Conservation (phyloP, 148 eudicot species). For the Chenopodium quinoa region DNA sequence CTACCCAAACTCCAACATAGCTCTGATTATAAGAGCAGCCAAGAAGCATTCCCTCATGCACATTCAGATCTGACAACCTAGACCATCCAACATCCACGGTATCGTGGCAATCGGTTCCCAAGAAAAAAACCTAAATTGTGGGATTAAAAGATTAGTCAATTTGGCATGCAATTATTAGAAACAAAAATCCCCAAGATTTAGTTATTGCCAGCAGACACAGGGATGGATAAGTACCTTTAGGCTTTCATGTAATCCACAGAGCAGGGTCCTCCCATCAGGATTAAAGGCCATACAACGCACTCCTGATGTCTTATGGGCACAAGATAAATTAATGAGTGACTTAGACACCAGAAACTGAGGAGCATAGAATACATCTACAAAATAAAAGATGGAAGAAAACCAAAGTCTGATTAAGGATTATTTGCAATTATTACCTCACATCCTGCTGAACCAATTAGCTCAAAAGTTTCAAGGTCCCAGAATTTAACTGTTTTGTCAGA, state of each 20-base stretch:
- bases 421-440: conserved; percentile 62
- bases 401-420: conserved; percentile 12
- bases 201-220: conserved; percentile 1
- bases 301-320: conserved; percentile 65
- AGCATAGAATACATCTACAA: neutral
- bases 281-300: conserved; percentile 90
- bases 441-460: conserved; percentile 93
- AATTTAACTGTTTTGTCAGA: conserved; percentile 93
- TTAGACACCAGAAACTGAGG: neutral
- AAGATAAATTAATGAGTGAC: conserved; percentile 20
- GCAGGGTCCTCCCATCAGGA: conserved; percentile 94
- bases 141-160: conserved; percentile 15
- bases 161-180: conserved; percentile 6
- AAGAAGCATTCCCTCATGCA: conserved; percentile 96
- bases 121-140: conserved; percentile 59
- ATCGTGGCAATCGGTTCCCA: conserved; percentile 98
- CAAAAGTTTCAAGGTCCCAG: conserved; percentile 99
- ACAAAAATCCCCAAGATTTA: neutral
- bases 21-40: conserved; percentile 98
- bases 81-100: conserved; percentile 98
- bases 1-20: conserved; percentile 99
- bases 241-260: conserved; percentile 91
- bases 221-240: conserved; percentile 56
- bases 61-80: conserved; percentile 83
- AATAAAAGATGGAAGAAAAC: neutral